Evolutionary conservation across 192 early-diverging fungal genomes (phyloP).

Genomic region (Coemansia furcata): DNA sequence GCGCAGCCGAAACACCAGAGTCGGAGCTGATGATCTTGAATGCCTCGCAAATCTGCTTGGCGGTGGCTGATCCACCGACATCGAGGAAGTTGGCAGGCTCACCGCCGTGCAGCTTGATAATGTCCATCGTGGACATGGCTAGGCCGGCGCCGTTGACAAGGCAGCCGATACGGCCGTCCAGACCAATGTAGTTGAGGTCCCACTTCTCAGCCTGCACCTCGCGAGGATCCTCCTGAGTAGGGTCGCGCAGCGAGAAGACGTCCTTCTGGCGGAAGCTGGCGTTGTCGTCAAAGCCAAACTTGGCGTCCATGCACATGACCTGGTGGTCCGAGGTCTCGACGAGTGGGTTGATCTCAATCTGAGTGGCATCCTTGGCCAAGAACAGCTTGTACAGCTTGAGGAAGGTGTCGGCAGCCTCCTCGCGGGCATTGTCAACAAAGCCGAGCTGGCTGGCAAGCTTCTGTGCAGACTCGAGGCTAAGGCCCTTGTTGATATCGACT

Average conservation of each 20-base stretch:
- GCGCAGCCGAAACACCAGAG: constrained; percentile 91
- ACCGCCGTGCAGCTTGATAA: constrained; percentile 98
- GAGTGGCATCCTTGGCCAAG: constrained; percentile 93
- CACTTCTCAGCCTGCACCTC: constrained; percentile 96
- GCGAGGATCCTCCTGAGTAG: constrained; percentile 94
- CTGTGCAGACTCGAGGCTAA: constrained; percentile 69
- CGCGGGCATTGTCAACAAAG: constrained; percentile 75
- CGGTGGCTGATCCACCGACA: constrained; percentile 94
- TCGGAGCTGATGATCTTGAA: constrained; percentile 99
- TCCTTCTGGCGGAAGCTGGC: constrained; percentile 96
- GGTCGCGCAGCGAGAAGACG: constrained; percentile 84
- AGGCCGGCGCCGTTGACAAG: constrained; percentile 98
- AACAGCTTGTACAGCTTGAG: constrained; percentile 94
- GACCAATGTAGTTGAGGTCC: constrained; percentile 99
- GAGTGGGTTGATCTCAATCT: constrained; percentile 99
- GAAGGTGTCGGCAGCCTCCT: constrained; percentile 90
- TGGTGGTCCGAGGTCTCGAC: constrained; percentile 86
- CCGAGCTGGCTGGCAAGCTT: constrained; percentile 84
- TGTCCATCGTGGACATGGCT: constrained; percentile 99
- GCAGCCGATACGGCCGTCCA: constrained; percentile 97
- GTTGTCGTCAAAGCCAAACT: constrained; percentile 99
- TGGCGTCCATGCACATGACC: constrained; percentile 98
- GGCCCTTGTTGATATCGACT: constrained; percentile 85
- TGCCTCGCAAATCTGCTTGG: constrained; percentile 95
- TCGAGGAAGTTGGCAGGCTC: constrained; percentile 99